phyloP scores from a whole-genome alignment of 129 eudicot species.

The carrot (Daucus carota) region DH1_v3.0 NC_030386.2:33644001-33644500 shows the following conservation, averaged over 20 bases:
- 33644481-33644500: slow-evolving; percentile 57
- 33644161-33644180: neutral
- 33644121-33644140: neutral
- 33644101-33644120: too few species aligned
- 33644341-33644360: too few species aligned
- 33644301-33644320: slow-evolving; percentile 93
- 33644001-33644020: neutral
- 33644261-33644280: slow-evolving; percentile 87
- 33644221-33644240: slow-evolving; percentile 74
- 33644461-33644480: slow-evolving; percentile 63
- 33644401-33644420: slow-evolving; percentile 92
- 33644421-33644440: slow-evolving; percentile 85
- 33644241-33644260: slow-evolving; percentile 83
- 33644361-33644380: neutral
- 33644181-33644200: neutral
- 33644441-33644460: slow-evolving; percentile 92
- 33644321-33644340: slow-evolving; percentile 17
- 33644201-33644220: slow-evolving; percentile 98
- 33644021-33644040: neutral
- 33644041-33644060: neutral
- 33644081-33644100: neutral
- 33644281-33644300: slow-evolving; percentile 89
- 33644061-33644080: neutral
- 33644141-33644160: neutral
- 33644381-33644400: neutral